phyloP scores from a whole-genome alignment of 2,329 filamentous ascomycete species.

The Tolypocladium nubicola region DNA sequence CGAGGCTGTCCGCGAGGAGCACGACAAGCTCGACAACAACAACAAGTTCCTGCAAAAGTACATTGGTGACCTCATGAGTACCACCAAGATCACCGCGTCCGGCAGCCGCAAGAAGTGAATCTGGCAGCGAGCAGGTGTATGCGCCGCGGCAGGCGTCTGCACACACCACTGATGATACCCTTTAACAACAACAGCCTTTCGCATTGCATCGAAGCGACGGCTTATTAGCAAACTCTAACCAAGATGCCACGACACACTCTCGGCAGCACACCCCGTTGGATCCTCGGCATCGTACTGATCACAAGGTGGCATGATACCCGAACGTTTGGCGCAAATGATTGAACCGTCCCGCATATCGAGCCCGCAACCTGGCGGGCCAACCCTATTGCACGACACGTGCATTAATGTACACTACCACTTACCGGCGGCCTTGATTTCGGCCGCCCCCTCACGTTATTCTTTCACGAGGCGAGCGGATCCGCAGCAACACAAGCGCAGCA shows the following conservation, averaged over 20 bases:
- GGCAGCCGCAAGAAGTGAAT: slow-evolving; percentile 43
- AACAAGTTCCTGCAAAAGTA: slow-evolving; percentile 98
- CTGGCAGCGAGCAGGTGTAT: neutral
- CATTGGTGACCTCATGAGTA: slow-evolving; percentile 90
- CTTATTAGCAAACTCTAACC: neutral
- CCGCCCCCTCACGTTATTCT: neutral
- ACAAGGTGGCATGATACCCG: neutral
- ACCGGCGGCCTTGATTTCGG: neutral
- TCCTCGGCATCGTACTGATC: neutral
- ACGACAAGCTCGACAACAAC: slow-evolving; percentile 92
- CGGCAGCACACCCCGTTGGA: neutral
- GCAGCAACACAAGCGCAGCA: neutral
- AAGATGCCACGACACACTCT: neutral
- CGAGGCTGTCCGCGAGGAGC: slow-evolving; percentile 86
- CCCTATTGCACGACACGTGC: neutral
- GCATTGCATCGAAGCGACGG: neutral
- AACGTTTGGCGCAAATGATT: neutral
- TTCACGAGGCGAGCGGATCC: neutral
- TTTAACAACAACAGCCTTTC: neutral
- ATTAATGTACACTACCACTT: neutral
- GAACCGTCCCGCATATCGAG: neutral
- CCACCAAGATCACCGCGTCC: slow-evolving; percentile 59
- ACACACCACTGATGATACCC: neutral
- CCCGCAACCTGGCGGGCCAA: neutral
- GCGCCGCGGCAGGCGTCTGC: neutral